These are phyloP conservation scores for Byssothecium circinans DNA, from an alignment of 2,329 filamentous ascomycete species.

Conservation along the genomic window DNA sequence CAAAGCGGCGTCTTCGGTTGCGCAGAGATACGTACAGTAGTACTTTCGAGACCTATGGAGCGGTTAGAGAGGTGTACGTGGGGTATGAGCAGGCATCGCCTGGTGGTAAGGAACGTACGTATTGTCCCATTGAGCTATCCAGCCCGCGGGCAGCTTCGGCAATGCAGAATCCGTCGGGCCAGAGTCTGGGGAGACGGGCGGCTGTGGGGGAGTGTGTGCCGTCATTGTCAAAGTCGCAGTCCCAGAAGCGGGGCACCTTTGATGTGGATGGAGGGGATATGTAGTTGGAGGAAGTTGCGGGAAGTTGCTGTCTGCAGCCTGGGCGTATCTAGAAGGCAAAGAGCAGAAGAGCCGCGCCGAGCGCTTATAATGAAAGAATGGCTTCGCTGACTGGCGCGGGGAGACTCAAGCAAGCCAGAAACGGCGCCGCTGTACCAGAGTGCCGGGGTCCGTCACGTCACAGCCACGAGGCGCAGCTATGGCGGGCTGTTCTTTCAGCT, in stretches of 20 bases:
- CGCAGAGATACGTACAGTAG: slow-evolving; percentile 33
- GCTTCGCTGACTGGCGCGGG: slow-evolving; percentile 18
- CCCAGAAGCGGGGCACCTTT: slow-evolving; percentile 8
- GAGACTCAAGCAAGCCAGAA: background rate
- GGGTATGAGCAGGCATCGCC: slow-evolving; percentile 16
- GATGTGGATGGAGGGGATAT: background rate
- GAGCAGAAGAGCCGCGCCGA: slow-evolving; percentile 10
- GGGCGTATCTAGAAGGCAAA: slow-evolving; percentile 2
- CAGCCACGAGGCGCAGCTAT: slow-evolving; percentile 2
- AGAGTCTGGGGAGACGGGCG: slow-evolving; percentile 42
- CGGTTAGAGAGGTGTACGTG: slow-evolving; percentile 26
- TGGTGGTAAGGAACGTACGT: slow-evolving; percentile 31
- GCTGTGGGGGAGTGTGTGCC: slow-evolving; percentile 40
- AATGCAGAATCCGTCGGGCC: slow-evolving; percentile 44
- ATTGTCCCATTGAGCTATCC: slow-evolving; percentile 47
- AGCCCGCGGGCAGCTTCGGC: slow-evolving; percentile 42
- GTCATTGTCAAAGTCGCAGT: slow-evolving; percentile 28
- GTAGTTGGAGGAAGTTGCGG: background rate
- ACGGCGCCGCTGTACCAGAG: no score
- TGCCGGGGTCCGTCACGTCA: background rate
- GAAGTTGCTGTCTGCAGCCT: background rate
- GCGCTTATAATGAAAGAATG: slow-evolving; percentile 25
- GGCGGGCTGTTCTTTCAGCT: background rate
- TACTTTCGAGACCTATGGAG: slow-evolving; percentile 41
- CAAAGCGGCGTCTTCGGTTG: background rate